Percentiles rank a stretch among this genome's conserved stretches.
phyloP scores from a whole-genome alignment of 2,329 filamentous ascomycete genomes.

The Lachnellula cervina region DNA sequence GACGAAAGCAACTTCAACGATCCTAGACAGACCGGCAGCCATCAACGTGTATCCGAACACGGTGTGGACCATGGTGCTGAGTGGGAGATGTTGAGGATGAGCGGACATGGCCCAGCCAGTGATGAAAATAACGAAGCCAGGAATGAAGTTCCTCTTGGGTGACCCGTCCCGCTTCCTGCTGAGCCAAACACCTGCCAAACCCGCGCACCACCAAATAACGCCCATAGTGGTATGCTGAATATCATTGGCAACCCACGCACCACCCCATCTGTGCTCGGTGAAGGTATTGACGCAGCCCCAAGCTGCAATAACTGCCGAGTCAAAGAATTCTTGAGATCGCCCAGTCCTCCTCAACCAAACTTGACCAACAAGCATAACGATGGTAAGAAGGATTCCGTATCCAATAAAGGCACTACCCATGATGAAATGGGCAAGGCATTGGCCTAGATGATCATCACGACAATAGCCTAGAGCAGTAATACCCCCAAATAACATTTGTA shows the following conservation, averaged over 20 bases:
- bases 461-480: conserved; percentile 93
- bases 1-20: conserved; percentile 89
- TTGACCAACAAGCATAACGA: conserved; percentile 84
- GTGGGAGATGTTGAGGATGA: conserved; percentile 76
- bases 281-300: conserved; percentile 99
- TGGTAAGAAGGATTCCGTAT: conserved; percentile 82
- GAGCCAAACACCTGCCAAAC: conserved; percentile 86
- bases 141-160: conserved; percentile 89
- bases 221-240: conserved; percentile 99
- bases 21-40: conserved; percentile 75
- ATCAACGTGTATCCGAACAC: conserved; percentile 95
- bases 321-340: conserved; percentile 94
- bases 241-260: conserved; percentile 85
- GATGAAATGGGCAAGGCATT: conserved; percentile 95
- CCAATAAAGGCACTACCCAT: conserved; percentile 97
- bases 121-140: conserved; percentile 82
- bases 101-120: conserved; percentile 95
- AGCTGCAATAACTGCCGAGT: conserved; percentile 81
- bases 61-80: conserved; percentile 82
- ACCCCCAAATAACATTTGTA: conserved; percentile 92
- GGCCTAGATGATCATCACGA: conserved; percentile 81
- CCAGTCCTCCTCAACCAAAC: conserved; percentile 77
- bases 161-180: conserved; percentile 76
- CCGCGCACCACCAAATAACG: conserved; percentile 97
- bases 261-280: conserved; percentile 93